Evolutionary conservation across 2,329 filamentous ascomycete species (phyloP).

Genomic region (Talaromyces sp.): DNA sequence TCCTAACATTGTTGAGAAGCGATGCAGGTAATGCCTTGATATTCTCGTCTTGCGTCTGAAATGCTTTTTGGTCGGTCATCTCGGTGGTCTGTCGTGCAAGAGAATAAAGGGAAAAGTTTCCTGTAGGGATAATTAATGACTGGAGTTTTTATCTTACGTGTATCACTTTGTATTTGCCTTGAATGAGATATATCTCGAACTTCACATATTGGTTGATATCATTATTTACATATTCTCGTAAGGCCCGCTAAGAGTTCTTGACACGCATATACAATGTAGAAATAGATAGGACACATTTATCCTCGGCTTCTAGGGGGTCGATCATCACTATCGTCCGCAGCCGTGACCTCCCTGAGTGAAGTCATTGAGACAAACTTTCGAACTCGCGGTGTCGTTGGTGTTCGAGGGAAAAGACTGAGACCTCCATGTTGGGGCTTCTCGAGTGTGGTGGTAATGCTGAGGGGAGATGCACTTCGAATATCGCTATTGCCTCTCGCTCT

Average conservation of each 20-base stretch:
- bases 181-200: neutral
- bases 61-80: neutral
- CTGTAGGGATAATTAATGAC: constrained; percentile 4
- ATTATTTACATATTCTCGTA: neutral
- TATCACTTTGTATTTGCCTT: constrained; percentile 8
- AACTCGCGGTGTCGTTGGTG: constrained; percentile 4
- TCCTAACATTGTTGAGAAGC: constrained; percentile 83
- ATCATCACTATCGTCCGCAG: neutral
- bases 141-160: constrained; percentile 7
- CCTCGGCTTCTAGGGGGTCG: neutral
- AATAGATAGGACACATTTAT: neutral
- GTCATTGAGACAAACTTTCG: constrained; percentile 9
- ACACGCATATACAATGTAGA: neutral
- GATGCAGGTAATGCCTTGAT: constrained; percentile 67
- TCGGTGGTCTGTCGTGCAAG: neutral
- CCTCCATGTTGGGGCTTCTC: constrained; percentile 1
- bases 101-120: neutral
- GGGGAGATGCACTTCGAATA: neutral
- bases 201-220: neutral
- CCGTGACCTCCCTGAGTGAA: constrained; percentile 1
- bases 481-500: neutral
- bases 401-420: constrained; percentile 12
- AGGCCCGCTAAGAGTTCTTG: neutral
- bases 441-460: neutral
- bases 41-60: too few relatives aligned